phyloP scores from a whole-genome alignment of 2,329 filamentous ascomycete genomes.

The Cladophialophora bantiana region DNA sequence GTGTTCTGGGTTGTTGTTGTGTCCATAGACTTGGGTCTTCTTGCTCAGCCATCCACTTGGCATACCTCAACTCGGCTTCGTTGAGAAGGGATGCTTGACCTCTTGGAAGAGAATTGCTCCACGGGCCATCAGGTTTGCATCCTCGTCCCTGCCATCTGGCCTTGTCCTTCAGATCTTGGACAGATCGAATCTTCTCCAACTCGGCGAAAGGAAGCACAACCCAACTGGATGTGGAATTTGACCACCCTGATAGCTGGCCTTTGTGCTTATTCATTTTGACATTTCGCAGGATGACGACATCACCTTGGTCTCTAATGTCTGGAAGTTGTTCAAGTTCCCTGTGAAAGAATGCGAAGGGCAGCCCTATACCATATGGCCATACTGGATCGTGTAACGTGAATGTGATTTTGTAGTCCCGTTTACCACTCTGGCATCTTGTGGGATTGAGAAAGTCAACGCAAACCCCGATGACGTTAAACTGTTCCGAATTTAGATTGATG shows the following conservation, averaged over 20 bases:
- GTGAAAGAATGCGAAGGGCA: slow-evolving; percentile 68
- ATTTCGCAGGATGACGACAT: slow-evolving; percentile 70
- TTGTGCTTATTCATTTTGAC: slow-evolving; percentile 54
- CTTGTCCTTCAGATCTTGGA: slow-evolving; percentile 28
- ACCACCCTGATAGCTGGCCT: slow-evolving; percentile 23
- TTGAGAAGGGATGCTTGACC: slow-evolving; percentile 17
- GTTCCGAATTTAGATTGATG: background rate
- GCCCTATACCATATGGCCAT: slow-evolving; percentile 52
- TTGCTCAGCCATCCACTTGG: slow-evolving; percentile 31
- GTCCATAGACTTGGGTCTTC: slow-evolving; percentile 32
- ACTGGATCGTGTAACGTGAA: slow-evolving; percentile 68
- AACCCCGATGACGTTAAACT: slow-evolving; percentile 67
- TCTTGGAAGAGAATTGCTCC: background rate
- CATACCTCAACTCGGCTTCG: slow-evolving; percentile 34
- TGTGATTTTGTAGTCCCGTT: slow-evolving; percentile 66
- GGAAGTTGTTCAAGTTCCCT: slow-evolving; percentile 53
- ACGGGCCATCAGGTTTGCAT: background rate
- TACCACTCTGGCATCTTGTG: slow-evolving; percentile 55
- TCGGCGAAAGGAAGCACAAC: slow-evolving; percentile 30
- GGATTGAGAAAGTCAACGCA: slow-evolving; percentile 70
- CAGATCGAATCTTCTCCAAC: slow-evolving; percentile 21
- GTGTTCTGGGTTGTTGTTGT: slow-evolving; percentile 21
- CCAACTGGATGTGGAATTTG: slow-evolving; percentile 26
- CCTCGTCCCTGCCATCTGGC: slow-evolving; percentile 3
- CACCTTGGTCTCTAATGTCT: slow-evolving; percentile 57